Evolutionary conservation across 129 eudicot species (phyloP).

Genomic region (Smallanthus sonchifolius): DNA sequence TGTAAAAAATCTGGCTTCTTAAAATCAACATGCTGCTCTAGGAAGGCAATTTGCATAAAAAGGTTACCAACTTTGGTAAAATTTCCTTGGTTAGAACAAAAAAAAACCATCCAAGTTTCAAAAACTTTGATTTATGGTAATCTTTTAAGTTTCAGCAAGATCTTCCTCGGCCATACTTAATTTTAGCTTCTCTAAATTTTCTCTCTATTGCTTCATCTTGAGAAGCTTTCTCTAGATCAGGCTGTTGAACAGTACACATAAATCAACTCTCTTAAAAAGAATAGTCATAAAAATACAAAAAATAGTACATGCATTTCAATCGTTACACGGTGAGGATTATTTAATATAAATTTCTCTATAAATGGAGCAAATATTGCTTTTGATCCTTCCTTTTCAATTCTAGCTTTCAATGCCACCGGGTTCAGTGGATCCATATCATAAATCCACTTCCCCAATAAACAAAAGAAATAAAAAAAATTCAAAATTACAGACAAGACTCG

Average conservation of each 20-base stretch:
- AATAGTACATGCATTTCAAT: slow-evolving; percentile 88
- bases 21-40: not conserved
- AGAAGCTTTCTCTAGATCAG: slow-evolving; percentile 97
- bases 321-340: slow-evolving; percentile 84
- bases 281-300: not conserved
- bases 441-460: slow-evolving; percentile 86
- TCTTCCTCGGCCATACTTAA: slow-evolving; percentile 92
- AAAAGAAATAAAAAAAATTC: not conserved
- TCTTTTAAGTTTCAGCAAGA: slow-evolving; percentile 56
- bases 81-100: not conserved
- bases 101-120: not conserved
- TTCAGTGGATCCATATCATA: slow-evolving; percentile 96
- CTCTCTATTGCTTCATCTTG: slow-evolving; percentile 91
- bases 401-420: slow-evolving; percentile 78
- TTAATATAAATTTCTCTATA: slow-evolving; percentile 72
- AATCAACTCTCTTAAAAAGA: not conserved
- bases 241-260: slow-evolving; percentile 42
- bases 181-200: slow-evolving; percentile 67
- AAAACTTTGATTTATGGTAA: not conserved
- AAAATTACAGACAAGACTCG: not conserved
- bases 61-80: not conserved
- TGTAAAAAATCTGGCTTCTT: slow-evolving; percentile 9
- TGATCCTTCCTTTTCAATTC: slow-evolving; percentile 86
- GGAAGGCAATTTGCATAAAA: not conserved
- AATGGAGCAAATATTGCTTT: slow-evolving; percentile 96